Evolutionary conservation across 177 flowering plant species (phyloP).

Genomic region (Telopea speciosissima): DNA sequence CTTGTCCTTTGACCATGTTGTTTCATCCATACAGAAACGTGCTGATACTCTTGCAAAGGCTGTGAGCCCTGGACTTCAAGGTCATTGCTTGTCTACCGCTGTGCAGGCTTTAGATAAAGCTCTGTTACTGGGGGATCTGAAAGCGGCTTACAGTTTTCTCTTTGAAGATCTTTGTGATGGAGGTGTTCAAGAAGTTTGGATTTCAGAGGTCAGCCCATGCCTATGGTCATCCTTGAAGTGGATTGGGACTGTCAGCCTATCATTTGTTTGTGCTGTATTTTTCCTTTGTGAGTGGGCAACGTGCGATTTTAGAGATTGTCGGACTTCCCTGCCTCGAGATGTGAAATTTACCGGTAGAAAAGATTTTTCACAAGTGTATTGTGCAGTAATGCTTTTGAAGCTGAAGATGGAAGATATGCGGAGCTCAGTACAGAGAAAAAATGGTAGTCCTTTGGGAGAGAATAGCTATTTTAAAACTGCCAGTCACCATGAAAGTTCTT

Average conservation of each 20-base stretch:
- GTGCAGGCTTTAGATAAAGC: slow-evolving; percentile 77
- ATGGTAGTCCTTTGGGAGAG: slow-evolving; percentile 11
- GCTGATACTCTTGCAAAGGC: slow-evolving; percentile 64
- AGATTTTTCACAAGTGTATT: slow-evolving; percentile 67
- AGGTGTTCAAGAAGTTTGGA: slow-evolving; percentile 63
- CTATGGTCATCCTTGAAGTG: slow-evolving; percentile 72
- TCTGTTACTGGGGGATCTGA: slow-evolving; percentile 63
- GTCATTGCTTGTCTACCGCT: slow-evolving; percentile 65
- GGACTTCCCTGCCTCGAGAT: slow-evolving; percentile 39
- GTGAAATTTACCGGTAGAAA: slow-evolving; percentile 67
- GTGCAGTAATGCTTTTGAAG: slow-evolving; percentile 69
- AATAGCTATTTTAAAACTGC: slow-evolving; percentile 18
- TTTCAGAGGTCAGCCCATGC: slow-evolving; percentile 67
- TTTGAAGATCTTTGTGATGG: slow-evolving; percentile 63
- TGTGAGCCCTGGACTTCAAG: slow-evolving; percentile 57
- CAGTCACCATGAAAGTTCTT: slow-evolving; percentile 20
- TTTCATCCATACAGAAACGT: slow-evolving; percentile 71
- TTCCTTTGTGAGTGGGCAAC: slow-evolving; percentile 98
- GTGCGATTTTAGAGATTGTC: slow-evolving; percentile 81
- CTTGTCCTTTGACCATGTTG: slow-evolving; percentile 47
- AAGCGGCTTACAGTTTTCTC: slow-evolving; percentile 54
- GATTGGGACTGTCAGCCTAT: slow-evolving; percentile 47
- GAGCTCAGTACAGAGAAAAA: slow-evolving; percentile 21
- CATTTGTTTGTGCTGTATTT: slow-evolving; percentile 69
- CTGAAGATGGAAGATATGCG: slow-evolving; percentile 44